Conservation (phyloP, 345 rosid species). For the Rhodamnia rubescens region DNA sequence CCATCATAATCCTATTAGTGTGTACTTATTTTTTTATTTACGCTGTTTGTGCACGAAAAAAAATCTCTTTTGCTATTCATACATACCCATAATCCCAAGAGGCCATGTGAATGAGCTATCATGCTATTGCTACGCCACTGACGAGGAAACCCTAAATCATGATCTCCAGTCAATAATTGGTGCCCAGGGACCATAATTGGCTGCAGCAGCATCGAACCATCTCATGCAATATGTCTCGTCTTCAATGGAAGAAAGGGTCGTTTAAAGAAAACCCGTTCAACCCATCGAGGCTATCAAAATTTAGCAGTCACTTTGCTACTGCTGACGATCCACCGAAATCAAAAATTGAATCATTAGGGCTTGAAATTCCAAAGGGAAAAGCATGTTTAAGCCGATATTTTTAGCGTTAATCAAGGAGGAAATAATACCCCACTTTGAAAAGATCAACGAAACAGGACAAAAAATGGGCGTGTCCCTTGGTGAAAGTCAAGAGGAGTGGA, state of each 20-base stretch:
- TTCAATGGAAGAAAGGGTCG: background rate
- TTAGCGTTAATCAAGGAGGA: background rate
- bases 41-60: background rate
- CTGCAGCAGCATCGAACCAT: background rate
- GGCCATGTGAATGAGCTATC: background rate
- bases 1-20: background rate
- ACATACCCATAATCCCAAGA: background rate
- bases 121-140: background rate
- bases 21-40: background rate
- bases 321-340: background rate
- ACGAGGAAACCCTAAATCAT: background rate
- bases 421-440: background rate
- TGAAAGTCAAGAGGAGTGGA: background rate
- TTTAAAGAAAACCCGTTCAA: background rate
- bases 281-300: background rate
- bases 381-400: background rate
- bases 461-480: background rate
- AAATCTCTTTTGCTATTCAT: background rate
- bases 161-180: background rate
- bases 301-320: background rate
- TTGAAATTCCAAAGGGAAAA: background rate
- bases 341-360: background rate
- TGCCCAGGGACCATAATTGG: background rate
- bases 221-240: background rate
- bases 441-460: background rate